These are phyloP conservation scores for Bothriochloa decipiens DNA, from an alignment of 176 grass and related monocot genomes.

Conservation along the genomic window DNA sequence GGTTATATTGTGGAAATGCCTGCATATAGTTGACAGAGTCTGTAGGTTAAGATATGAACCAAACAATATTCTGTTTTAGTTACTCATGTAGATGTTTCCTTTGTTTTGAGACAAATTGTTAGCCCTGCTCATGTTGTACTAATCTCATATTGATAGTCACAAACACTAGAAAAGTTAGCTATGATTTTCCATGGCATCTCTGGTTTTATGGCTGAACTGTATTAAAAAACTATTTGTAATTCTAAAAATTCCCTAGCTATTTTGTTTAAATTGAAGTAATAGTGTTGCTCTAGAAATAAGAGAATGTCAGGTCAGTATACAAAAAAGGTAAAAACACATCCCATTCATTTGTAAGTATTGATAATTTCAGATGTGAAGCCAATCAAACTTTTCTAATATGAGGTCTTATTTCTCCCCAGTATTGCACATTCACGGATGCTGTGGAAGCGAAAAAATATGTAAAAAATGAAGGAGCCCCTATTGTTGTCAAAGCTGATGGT, in stretches of 20 bases:
- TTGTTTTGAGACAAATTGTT: constrained; percentile 6
- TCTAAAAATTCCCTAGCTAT: neutral
- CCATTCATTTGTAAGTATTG: constrained; percentile 8
- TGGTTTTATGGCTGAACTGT: neutral
- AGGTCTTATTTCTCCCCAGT: constrained; percentile 47
- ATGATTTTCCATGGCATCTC: neutral
- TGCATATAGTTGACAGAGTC: neutral
- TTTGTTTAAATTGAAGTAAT: neutral
- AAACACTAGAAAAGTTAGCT: neutral
- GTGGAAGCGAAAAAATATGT: constrained; percentile 76
- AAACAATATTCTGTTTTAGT: neutral
- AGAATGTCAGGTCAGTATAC: neutral
- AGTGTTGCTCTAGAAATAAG: neutral
- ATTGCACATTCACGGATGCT: constrained; percentile 70
- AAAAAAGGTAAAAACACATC: neutral
- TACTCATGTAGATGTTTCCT: neutral
- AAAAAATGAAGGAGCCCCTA: constrained; percentile 67
- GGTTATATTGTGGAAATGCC: neutral
- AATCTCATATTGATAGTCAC: neutral
- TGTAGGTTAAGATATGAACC: neutral
- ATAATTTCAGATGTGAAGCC: neutral
- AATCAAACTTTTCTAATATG: neutral
- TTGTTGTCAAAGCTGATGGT: constrained; percentile 92
- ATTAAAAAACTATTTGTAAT: neutral
- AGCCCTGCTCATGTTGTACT: neutral